phyloP scores from a whole-genome alignment of 768 basidiomycete genomes.

The Mycena indigotica region DNA sequence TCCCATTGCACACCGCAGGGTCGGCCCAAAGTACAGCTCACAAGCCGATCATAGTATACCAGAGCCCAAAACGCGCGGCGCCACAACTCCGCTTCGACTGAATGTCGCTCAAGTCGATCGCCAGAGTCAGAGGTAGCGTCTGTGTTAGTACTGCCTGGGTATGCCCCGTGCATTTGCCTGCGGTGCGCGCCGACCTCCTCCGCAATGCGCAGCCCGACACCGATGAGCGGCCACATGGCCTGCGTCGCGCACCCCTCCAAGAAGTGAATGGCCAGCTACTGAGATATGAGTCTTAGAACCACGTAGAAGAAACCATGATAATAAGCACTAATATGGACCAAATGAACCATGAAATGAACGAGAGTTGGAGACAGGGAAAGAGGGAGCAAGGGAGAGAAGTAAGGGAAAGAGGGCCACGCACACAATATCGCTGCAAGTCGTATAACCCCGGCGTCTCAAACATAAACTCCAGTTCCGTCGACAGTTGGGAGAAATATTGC shows the following conservation, averaged over 20 bases:
- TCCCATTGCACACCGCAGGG: slow-evolving; percentile 73
- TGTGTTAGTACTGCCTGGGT: background rate
- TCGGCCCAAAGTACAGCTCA: slow-evolving; percentile 61
- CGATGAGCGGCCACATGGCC: slow-evolving; percentile 67
- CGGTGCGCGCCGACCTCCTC: slow-evolving; percentile 74
- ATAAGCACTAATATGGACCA: too few relatives aligned
- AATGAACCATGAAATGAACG: too few relatives aligned
- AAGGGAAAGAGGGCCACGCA: slow-evolving; percentile 22
- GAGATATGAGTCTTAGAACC: too few relatives aligned
- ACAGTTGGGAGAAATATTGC: slow-evolving; percentile 69
- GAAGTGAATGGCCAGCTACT: slow-evolving; percentile 54
- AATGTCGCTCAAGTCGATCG: slow-evolving; percentile 24
- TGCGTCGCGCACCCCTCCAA: slow-evolving; percentile 61
- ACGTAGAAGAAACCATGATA: too few relatives aligned
- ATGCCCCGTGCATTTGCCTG: slow-evolving; percentile 27
- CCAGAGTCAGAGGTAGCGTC: background rate
- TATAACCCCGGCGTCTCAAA: slow-evolving; percentile 64
- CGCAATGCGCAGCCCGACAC: slow-evolving; percentile 33
- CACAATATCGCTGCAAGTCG: slow-evolving; percentile 71
- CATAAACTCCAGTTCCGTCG: slow-evolving; percentile 62
- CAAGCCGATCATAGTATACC: slow-evolving; percentile 42
- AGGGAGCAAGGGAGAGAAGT: slow-evolving; percentile 13
- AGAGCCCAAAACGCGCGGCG: slow-evolving; percentile 64
- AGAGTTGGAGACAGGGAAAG: too few relatives aligned
- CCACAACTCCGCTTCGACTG: slow-evolving; percentile 69